A percentile compares a stretch with the other conserved stretches of the same genome.
Conservation (phyloP, 192 early-diverging fungal genomes). For the Oehlia diaphana region DNA sequence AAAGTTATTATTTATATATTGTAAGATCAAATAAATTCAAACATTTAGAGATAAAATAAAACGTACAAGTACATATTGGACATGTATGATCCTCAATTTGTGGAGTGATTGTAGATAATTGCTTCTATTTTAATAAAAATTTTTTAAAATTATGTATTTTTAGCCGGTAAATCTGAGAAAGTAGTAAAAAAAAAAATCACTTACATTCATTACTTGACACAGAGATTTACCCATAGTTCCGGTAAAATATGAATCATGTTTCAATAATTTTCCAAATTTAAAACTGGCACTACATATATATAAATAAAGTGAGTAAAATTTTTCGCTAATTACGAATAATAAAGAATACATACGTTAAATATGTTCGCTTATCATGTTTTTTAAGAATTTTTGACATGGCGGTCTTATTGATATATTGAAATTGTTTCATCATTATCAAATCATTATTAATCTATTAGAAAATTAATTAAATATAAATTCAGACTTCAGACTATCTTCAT, state of each 20-base stretch:
- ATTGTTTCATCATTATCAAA: conserved; percentile 65
- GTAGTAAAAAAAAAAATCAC: background rate
- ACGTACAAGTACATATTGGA: conserved; percentile 72
- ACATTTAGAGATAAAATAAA: background rate
- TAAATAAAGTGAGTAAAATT: background rate
- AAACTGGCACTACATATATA: background rate
- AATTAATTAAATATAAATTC: conserved; percentile 26
- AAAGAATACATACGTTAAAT: conserved; percentile 47
- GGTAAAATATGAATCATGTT: background rate
- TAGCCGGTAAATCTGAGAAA: background rate
- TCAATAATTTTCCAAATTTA: background rate
- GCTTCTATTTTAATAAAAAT: conserved; percentile 44
- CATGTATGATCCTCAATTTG: conserved; percentile 80
- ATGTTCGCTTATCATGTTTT: conserved; percentile 87
- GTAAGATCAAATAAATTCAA: background rate
- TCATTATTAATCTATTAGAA: conserved; percentile 72
- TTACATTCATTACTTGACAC: background rate
- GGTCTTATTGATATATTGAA: conserved; percentile 74
- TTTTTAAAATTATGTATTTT: background rate
- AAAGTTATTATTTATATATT: conserved; percentile 9
- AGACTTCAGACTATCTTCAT: background rate
- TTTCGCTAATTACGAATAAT: background rate
- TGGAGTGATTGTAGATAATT: conserved; percentile 71
- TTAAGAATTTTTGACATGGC: conserved; percentile 85
- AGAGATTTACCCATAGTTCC: background rate